These are phyloP conservation scores for Furcasterigmium furcatum DNA, from an alignment of 2,329 filamentous ascomycete species.

Conservation along the genomic window DNA sequence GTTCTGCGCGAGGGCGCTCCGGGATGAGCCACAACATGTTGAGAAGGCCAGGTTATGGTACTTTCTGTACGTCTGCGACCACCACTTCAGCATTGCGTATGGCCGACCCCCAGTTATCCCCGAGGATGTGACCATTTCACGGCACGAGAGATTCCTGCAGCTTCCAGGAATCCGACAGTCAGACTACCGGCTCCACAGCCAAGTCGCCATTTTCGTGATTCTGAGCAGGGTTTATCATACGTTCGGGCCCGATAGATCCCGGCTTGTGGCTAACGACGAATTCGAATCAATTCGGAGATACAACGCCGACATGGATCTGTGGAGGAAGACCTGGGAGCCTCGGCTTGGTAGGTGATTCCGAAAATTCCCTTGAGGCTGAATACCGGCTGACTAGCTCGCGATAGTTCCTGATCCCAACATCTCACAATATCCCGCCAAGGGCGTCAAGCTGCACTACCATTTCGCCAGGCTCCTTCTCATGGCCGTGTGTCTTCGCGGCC, in stretches of 20 bases:
- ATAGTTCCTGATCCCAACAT: conserved; percentile 41
- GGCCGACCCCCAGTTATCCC: conserved; percentile 55
- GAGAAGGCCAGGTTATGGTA: conserved; percentile 61
- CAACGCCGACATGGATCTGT: conserved; percentile 27
- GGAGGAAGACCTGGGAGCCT: conserved; percentile 31
- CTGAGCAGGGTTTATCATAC: conserved; percentile 55
- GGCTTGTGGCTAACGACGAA: conserved; percentile 23
- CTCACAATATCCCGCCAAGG: conserved; percentile 45
- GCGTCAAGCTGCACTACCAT: conserved; percentile 44
- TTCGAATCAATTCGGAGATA: conserved; percentile 26
- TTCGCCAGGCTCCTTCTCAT: conserved; percentile 47
- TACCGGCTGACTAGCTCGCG: conserved; percentile 12
- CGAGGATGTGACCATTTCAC: conserved; percentile 53
- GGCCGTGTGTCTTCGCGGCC: conserved; percentile 40
- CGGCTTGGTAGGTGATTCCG: conserved; percentile 20
- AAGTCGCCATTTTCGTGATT: conserved; percentile 58
- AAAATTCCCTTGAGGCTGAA: not conserved
- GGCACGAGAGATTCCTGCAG: conserved; percentile 51
- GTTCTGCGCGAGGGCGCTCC: conserved; percentile 44
- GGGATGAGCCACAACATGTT: conserved; percentile 39
- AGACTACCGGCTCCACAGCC: conserved; percentile 54
- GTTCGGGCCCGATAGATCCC: conserved; percentile 53
- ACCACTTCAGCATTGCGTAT: conserved; percentile 64
- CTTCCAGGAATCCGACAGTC: conserved; percentile 46
- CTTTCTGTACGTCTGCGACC: conserved; percentile 61